These are phyloP conservation scores for Mycocalia duriaeana DNA, from an alignment of 1,284 basidiomycete genomes.

Conservation along the genomic window DNA sequence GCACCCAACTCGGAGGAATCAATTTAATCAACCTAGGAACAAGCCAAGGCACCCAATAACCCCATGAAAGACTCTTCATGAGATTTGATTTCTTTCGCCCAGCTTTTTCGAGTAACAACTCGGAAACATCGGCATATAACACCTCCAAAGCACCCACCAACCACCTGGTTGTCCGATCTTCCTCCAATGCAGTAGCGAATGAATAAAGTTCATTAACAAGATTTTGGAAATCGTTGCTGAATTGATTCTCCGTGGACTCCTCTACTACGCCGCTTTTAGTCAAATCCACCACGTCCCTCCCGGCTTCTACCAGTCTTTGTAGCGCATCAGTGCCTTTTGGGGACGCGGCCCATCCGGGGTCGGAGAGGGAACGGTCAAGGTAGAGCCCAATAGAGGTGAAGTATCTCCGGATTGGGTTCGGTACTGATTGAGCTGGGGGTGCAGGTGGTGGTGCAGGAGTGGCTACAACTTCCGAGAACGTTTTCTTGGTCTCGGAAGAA, in stretches of 20 bases:
- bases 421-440: not conserved
- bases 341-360: constrained; percentile 28
- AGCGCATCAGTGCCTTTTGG: constrained; percentile 23
- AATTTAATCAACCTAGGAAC: constrained; percentile 34
- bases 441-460: not conserved
- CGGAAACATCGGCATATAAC: constrained; percentile 21
- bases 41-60: constrained; percentile 34
- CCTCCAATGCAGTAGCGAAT: constrained; percentile 27
- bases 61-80: constrained; percentile 16
- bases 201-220: constrained; percentile 28
- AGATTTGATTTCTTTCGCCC: constrained; percentile 13
- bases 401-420: constrained; percentile 18
- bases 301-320: constrained; percentile 35
- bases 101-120: constrained; percentile 13
- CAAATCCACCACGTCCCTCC: constrained; percentile 13
- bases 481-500: not conserved
- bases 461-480: not conserved
- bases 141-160: constrained; percentile 27
- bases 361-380: constrained; percentile 32
- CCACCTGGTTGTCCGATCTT: constrained; percentile 32
- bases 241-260: constrained; percentile 4
- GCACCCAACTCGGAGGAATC: constrained; percentile 28
- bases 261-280: not conserved
- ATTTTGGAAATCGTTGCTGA: constrained; percentile 17
- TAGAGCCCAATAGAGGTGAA: constrained; percentile 29